Percentiles rank a stretch among this genome's conserved stretches.
phyloP scores from a whole-genome alignment of 139 green algal genomes.

The Microglena sp. region DNA sequence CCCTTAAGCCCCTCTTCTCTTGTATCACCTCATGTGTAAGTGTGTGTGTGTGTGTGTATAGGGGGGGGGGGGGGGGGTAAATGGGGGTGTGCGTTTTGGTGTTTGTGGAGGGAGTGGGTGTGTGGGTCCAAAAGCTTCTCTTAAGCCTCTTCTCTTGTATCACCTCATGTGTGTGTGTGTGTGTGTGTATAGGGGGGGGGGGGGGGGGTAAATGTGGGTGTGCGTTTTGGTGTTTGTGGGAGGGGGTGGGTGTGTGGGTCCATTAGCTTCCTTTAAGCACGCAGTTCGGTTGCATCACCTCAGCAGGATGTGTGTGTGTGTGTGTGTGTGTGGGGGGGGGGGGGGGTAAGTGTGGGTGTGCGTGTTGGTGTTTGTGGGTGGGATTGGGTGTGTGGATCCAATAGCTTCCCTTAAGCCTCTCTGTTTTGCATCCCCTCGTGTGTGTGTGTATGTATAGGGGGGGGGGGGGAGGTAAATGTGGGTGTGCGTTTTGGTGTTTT shows the following conservation, averaged over 20 bases:
- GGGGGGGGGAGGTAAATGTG: no score
- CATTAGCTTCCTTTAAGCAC: no score
- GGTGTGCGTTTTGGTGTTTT: no score
- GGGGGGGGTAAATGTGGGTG: no score
- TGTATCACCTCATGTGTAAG: no score
- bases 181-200: no score
- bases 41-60: conserved; percentile 1
- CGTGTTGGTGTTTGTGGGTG: conserved; percentile 4
- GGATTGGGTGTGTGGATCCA: background rate
- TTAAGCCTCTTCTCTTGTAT: background rate
- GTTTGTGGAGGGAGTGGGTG: background rate
- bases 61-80: background rate
- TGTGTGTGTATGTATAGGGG: no score
- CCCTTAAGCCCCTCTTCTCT: no score
- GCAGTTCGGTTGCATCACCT: no score
- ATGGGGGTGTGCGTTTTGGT: background rate
- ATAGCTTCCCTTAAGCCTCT: no score
- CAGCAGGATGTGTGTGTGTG: background rate
- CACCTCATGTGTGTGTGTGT: background rate
- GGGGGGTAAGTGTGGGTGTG: conserved; percentile 1
- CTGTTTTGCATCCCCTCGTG: no score
- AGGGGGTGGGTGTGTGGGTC: background rate
- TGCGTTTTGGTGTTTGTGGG: background rate
- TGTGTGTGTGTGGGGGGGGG: background rate
- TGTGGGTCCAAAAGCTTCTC: background rate